Evolutionary conservation across 768 basidiomycete species (phyloP).

Genomic region (Neoboletus magnificus): DNA sequence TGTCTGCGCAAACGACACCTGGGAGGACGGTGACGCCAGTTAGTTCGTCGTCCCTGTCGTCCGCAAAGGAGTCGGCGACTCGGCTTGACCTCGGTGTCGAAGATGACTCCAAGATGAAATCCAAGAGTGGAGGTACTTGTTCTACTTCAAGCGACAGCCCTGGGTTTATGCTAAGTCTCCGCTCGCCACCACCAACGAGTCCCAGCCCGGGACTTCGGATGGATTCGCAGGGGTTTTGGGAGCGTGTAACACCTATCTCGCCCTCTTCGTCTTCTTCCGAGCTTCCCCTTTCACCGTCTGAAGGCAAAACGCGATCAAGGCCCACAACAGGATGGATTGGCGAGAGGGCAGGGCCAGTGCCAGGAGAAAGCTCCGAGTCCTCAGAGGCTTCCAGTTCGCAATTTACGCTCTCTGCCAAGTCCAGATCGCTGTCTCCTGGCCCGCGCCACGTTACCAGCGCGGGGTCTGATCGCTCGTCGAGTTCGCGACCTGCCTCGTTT

Average conservation of each 20-base stretch:
- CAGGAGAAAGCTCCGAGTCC: background rate
- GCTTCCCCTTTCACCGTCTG: constrained; percentile 13
- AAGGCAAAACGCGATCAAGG: background rate
- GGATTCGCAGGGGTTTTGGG: constrained; percentile 30
- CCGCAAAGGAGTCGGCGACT: background rate
- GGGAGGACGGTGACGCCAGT: constrained; percentile 8
- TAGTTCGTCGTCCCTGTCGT: background rate
- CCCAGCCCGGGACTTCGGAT: constrained; percentile 14
- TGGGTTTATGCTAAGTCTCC: constrained; percentile 5
- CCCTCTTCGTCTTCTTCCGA: constrained; percentile 20
- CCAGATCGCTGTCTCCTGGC: constrained; percentile 17
- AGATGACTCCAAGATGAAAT: background rate
- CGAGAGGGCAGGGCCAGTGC: background rate
- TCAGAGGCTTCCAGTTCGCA: background rate
- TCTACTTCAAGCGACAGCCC: constrained; percentile 1
- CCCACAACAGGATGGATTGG: background rate
- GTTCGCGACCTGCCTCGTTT: constrained; percentile 2
- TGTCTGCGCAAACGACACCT: constrained; percentile 13
- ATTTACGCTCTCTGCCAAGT: constrained; percentile 5
- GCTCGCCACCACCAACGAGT: constrained; percentile 10
- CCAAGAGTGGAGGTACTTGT: background rate
- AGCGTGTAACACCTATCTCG: constrained; percentile 12
- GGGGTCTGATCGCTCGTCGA: constrained; percentile 10
- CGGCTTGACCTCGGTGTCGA: background rate
- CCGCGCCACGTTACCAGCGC: background rate